phyloP scores from a whole-genome alignment of 805 yeast species.

The Peterozyma xylosa region DNA sequence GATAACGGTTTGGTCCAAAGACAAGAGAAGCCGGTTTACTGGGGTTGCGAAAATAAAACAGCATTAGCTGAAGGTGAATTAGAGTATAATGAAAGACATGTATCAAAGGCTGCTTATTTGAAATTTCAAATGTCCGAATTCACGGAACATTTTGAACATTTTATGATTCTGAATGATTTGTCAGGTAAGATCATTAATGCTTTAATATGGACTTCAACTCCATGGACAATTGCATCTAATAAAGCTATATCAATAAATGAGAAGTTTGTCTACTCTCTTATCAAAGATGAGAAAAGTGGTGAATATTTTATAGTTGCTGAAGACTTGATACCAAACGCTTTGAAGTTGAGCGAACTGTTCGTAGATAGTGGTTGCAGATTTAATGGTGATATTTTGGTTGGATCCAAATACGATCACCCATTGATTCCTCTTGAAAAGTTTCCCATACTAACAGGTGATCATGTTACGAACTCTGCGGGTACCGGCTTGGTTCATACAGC shows the following conservation, averaged over 20 bases:
- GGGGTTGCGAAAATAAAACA: constrained; percentile 93
- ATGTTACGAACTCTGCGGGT: constrained; percentile 77
- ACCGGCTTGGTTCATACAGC: constrained; percentile 97
- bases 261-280: constrained; percentile 45
- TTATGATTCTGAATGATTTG: constrained; percentile 2
- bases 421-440: constrained; percentile 26
- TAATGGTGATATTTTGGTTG: constrained; percentile 33
- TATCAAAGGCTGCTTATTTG: constrained; percentile 60
- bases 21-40: constrained; percentile 91
- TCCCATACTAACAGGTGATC: constrained; percentile 72
- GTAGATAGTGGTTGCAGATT: constrained; percentile 20
- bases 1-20: constrained; percentile 64
- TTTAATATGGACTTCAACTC: constrained; percentile 95
- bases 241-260: constrained; percentile 71
- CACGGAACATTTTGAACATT: constrained; percentile 4
- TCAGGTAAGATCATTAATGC: constrained; percentile 18
- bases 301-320: constrained; percentile 48
- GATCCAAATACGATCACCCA: constrained; percentile 48
- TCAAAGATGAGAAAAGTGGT: constrained; percentile 23
- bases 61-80: constrained; percentile 96
- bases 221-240: constrained; percentile 94
- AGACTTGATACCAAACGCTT: constrained; percentile 33
- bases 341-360: constrained; percentile 14
- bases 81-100: constrained; percentile 72
- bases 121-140: constrained; percentile 46